phyloP scores from a whole-genome alignment of 108 stramenopile species.

The Cyclostephanos invisitatus region DNA sequence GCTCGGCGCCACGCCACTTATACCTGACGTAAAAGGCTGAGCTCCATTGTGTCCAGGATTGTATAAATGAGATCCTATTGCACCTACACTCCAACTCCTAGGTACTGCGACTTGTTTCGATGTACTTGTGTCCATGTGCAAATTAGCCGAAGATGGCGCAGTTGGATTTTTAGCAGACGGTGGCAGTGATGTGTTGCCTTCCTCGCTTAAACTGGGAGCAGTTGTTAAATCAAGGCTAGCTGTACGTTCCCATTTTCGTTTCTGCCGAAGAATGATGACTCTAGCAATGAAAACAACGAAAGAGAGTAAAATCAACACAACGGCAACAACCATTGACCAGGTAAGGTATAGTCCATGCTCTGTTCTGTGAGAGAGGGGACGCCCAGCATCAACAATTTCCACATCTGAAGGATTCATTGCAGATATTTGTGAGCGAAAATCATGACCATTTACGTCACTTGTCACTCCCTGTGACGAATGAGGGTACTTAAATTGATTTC shows the following conservation, averaged over 20 bases:
- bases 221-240: constrained; percentile 25
- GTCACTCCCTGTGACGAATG: constrained; percentile 7
- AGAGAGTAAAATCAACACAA: constrained; percentile 14
- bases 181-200: constrained; percentile 10
- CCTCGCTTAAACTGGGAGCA: constrained; percentile 31
- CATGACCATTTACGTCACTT: constrained; percentile 1
- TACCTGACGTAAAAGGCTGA: constrained; percentile 18
- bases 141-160: constrained; percentile 14
- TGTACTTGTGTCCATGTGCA: neutral
- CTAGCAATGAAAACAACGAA: constrained; percentile 18
- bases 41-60: neutral
- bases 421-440: constrained; percentile 5
- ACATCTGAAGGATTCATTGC: constrained; percentile 11
- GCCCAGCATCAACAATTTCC: constrained; percentile 9
- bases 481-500: constrained; percentile 4
- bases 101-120: constrained; percentile 17
- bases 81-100: constrained; percentile 38
- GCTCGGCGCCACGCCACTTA: neutral
- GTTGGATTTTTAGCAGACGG: constrained; percentile 15
- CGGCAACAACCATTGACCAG: constrained; percentile 42
- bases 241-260: constrained; percentile 39
- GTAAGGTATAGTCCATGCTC: constrained; percentile 55
- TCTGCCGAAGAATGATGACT: constrained; percentile 32
- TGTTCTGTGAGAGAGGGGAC: constrained; percentile 32
- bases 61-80: constrained; percentile 22